Percentiles rank a stretch among this genome's conserved stretches.
Conservation (phyloP, 345 rosid genomes). For the Litchi chinensis region DNA sequence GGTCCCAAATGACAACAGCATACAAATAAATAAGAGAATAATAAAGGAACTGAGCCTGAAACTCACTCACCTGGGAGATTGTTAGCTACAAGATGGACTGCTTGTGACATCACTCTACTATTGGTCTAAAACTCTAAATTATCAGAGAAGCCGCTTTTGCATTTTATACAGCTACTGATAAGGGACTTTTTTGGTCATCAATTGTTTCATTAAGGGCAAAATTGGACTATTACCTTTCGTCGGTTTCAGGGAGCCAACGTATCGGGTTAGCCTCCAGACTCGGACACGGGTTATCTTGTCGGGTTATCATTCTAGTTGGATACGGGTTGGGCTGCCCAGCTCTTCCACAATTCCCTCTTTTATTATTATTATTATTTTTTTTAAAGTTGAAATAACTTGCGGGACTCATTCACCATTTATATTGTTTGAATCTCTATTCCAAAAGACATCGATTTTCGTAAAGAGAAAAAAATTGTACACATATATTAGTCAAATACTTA, state of each 20-base stretch:
- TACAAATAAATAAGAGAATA: not conserved
- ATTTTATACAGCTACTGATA: slow-evolving; percentile 25
- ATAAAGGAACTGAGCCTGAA: no score
- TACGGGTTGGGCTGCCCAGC: no score
- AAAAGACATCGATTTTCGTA: no score
- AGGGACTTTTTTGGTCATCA: slow-evolving; percentile 28
- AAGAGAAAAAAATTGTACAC: no score
- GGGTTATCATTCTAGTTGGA: not conserved
- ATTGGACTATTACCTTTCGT: not conserved
- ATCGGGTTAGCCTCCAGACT: not conserved
- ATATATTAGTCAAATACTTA: no score
- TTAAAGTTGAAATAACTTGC: no score
- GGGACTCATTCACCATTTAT: no score
- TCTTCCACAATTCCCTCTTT: no score
- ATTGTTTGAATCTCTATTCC: no score
- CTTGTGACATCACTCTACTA: slow-evolving; percentile 29
- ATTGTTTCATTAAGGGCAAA: not conserved
- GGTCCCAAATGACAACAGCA: not conserved
- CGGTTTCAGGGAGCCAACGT: not conserved
- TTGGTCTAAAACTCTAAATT: not conserved
- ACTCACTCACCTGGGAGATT: slow-evolving; percentile 30
- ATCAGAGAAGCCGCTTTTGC: slow-evolving; percentile 23
- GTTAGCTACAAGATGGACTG: slow-evolving; percentile 32
- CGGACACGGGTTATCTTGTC: not conserved
- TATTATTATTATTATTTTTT: no score